Evolutionary conservation across 345 rosid genomes (phyloP), one percentile per base, ranked within the genome.

Genomic region (Aurinia saxatilis): DNA sequence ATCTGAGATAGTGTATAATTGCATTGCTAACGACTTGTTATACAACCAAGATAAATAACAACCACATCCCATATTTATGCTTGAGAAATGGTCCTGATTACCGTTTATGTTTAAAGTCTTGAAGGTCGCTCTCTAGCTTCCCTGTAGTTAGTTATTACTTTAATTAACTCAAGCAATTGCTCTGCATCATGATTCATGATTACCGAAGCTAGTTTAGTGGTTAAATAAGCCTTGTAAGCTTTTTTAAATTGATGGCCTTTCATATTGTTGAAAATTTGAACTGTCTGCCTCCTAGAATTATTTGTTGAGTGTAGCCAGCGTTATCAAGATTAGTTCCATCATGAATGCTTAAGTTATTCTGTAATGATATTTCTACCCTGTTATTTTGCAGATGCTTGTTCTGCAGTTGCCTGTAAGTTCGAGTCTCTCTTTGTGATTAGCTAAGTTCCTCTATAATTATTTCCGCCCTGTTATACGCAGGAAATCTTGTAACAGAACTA

Each of bases 321-420:
- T 57, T 19, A 25, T 50, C 60, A 60, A 68, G 29, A 62, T 31
- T 27, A 62, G 41, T 4, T 16, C 16, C 27, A 31, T 48, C 50
- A 15, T 12, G 63, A 21, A 55, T 55, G 12, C 69, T 21, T 15
- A 33, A 46, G 15, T n/a, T 18, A 39, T 21, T 3, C 12, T 18
- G 8, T 38, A 53, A 18, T 55, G 39, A 63, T 63, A 48, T 39
- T 40, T 63, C 45, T 63, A 10, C 23, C 34, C 36, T 70, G 27
- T 75, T 45, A n/a, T 76, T 73, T 67, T 84, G 90, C 88, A 92
- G 98, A 80, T 89, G 60, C 83, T 86, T 64, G 75, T 89, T 58
- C 70, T 89, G 37, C 83, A 85, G 65, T 72, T 84, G 61, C 85
- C 84, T 5, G 98, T 92, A 82, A 85, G 98, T 83, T 58, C 50